These are phyloP conservation scores for Melocanna baccifera DNA, from an alignment of 176 grass and related monocot genomes.

Conservation along the genomic window DNA sequence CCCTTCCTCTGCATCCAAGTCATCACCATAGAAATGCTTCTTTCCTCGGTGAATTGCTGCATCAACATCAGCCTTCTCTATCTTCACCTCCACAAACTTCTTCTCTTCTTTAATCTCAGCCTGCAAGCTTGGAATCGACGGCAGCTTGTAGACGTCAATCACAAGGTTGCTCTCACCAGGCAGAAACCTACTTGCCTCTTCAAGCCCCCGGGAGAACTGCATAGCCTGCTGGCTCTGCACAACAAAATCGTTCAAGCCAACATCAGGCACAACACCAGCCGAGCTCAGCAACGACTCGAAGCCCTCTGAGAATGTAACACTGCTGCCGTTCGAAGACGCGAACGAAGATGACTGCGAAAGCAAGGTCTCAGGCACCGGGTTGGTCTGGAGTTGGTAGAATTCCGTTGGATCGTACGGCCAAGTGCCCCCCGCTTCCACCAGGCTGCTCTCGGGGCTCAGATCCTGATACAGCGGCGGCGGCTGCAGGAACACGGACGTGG, in stretches of 20 bases:
- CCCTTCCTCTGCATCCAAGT: constrained; percentile 72
- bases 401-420: constrained; percentile 49
- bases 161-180: constrained; percentile 60
- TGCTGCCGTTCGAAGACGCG: constrained; percentile 29
- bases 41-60: constrained; percentile 42
- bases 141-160: constrained; percentile 51
- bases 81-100: constrained; percentile 38
- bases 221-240: constrained; percentile 51
- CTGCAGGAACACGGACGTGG: constrained; percentile 31
- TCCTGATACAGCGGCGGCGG: constrained; percentile 14
- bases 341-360: constrained; percentile 38
- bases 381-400: constrained; percentile 41
- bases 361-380: constrained; percentile 16
- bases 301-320: constrained; percentile 27
- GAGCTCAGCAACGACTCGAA: constrained; percentile 37
- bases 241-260: constrained; percentile 23
- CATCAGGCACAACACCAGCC: constrained; percentile 18
- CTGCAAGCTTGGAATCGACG: background rate
- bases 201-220: constrained; percentile 60
- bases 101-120: constrained; percentile 19
- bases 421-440: constrained; percentile 1
- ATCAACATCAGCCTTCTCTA: constrained; percentile 27
- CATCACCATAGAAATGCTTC: constrained; percentile 74
- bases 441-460: constrained; percentile 35
- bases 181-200: constrained; percentile 69